Conservation (phyloP, 331 rosid species). For the Pyracantha coccinea region DNA sequence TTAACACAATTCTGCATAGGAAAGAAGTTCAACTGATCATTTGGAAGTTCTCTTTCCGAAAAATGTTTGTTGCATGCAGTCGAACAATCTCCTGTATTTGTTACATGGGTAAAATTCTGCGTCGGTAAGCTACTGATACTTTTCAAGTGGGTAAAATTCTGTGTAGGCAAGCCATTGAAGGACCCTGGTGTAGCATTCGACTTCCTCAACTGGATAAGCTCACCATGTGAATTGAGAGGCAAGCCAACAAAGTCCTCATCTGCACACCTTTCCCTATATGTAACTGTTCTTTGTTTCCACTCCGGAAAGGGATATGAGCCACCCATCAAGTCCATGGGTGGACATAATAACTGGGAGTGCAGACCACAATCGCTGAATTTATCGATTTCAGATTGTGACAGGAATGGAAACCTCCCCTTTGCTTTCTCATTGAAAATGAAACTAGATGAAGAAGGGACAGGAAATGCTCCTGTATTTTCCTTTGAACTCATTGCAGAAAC, state of each 20-base stretch:
- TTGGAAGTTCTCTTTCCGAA: constrained; percentile 39
- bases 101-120: constrained; percentile 7
- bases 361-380: constrained; percentile 18
- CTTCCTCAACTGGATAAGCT: constrained; percentile 59
- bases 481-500: constrained; percentile 30
- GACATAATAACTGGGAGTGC: constrained; percentile 25
- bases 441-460: constrained; percentile 40
- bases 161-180: constrained; percentile 32
- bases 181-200: constrained; percentile 28
- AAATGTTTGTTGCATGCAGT: constrained; percentile 30
- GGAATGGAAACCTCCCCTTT: constrained; percentile 33
- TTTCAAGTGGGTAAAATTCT: constrained; percentile 6
- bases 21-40: constrained; percentile 35
- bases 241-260: constrained; percentile 54
- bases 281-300: constrained; percentile 35
- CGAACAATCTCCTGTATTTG: constrained; percentile 34
- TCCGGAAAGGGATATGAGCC: constrained; percentile 28
- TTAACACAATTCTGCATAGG: constrained; percentile 27
- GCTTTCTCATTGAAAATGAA: constrained; percentile 36
- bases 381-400: constrained; percentile 33
- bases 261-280: constrained; percentile 26
- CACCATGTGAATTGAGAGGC: constrained; percentile 96
- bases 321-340: constrained; percentile 37
- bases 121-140: constrained; percentile 11
- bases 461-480: constrained; percentile 28